These are phyloP conservation scores for Leccinum longicurvipes DNA, from an alignment of 768 basidiomycete genomes.

Conservation along the genomic window DNA sequence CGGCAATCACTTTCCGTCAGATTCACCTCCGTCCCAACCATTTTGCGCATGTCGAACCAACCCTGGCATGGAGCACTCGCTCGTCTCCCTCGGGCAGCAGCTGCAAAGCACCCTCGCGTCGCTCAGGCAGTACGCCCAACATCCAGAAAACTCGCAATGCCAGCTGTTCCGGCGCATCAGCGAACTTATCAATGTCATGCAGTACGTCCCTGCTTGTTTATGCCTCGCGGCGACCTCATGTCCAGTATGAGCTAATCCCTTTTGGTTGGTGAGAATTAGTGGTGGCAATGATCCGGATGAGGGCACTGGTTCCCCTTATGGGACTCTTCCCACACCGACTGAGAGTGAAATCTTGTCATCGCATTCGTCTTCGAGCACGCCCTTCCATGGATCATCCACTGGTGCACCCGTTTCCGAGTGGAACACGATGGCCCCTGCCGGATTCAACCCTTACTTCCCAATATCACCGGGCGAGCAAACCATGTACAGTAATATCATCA, in stretches of 20 bases:
- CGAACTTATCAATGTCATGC: slow-evolving; percentile 60
- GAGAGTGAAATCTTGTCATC: slow-evolving; percentile 58
- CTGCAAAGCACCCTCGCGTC: slow-evolving; percentile 55
- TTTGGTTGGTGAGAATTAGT: slow-evolving; percentile 36
- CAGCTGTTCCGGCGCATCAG: slow-evolving; percentile 54
- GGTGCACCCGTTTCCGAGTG: slow-evolving; percentile 58
- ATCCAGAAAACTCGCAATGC: slow-evolving; percentile 52
- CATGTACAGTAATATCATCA: slow-evolving; percentile 58
- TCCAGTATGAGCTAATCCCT: slow-evolving; percentile 31
- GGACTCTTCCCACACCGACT: slow-evolving; percentile 53
- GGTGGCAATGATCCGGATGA: slow-evolving; percentile 52
- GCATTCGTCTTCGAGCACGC: slow-evolving; percentile 42
- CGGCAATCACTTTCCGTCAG: slow-evolving; percentile 30
- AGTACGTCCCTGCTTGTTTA: slow-evolving; percentile 45
- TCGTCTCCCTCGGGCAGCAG: slow-evolving; percentile 61
- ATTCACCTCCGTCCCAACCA: slow-evolving; percentile 33
- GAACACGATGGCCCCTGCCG: slow-evolving; percentile 50
- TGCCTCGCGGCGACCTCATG: slow-evolving; percentile 35
- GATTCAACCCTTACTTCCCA: slow-evolving; percentile 71
- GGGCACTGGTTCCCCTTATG: slow-evolving; percentile 47
- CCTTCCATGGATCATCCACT: slow-evolving; percentile 41
- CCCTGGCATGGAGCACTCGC: slow-evolving; percentile 55
- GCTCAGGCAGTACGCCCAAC: slow-evolving; percentile 60
- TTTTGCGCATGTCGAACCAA: slow-evolving; percentile 64
- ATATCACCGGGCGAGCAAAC: slow-evolving; percentile 50